These are phyloP conservation scores for Anacardium occidentale DNA, from an alignment of 345 rosid genomes.

Conservation along the genomic window DNA sequence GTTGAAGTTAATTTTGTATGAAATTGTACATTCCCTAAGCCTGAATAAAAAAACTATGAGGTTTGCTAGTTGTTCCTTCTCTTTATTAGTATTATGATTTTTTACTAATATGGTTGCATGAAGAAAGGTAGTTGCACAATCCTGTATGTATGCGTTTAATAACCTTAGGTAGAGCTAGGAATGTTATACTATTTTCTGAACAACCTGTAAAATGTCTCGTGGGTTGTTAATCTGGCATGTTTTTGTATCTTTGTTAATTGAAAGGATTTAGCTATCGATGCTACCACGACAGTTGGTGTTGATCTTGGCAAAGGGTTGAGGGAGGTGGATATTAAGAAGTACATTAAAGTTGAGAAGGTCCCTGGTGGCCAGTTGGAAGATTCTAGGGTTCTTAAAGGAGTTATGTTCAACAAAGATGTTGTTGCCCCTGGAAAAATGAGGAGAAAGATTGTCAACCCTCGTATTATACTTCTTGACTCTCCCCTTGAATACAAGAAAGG, in stretches of 20 bases:
- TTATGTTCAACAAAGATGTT: conserved; percentile 92
- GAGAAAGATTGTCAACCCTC: conserved; percentile 82
- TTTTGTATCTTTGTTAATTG: conserved; percentile 15
- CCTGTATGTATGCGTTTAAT: not conserved
- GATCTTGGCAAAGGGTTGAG: conserved; percentile 95
- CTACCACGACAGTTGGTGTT: conserved; percentile 76
- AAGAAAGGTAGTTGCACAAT: not conserved
- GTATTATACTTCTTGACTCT: conserved; percentile 81
- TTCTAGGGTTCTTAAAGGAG: conserved; percentile 87
- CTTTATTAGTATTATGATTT: not conserved
- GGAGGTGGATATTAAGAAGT: conserved; percentile 94
- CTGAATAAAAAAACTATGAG: conserved; percentile 1
- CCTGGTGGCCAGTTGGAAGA: conserved; percentile 98
- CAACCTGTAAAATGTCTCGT: not conserved
- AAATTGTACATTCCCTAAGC: not conserved
- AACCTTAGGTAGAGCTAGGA: not conserved
- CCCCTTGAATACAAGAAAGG: conserved; percentile 99
- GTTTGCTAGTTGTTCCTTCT: not conserved
- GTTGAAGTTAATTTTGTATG: not conserved
- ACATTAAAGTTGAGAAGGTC: conserved; percentile 89
- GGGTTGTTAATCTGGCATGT: not conserved
- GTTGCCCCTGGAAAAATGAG: conserved; percentile 97
- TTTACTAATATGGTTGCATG: not conserved
- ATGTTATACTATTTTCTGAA: not conserved
- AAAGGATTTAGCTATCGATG: conserved; percentile 95